Percentiles rank a stretch among this genome's conserved stretches.
These are phyloP conservation scores for Prunus mume DNA, from an alignment of 306 rosid species.

Conservation along the genomic window DNA sequence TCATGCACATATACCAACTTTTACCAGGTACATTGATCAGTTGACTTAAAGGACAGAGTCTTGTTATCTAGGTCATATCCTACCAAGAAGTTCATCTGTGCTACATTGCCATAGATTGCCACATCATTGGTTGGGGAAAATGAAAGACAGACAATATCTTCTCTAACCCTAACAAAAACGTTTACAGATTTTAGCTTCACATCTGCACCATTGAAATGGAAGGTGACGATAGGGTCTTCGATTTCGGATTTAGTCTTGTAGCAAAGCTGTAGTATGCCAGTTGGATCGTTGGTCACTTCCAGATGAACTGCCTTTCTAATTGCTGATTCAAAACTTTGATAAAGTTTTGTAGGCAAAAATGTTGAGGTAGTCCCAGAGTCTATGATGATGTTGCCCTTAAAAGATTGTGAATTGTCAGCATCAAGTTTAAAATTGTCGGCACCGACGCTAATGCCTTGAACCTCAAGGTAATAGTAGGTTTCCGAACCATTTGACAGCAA, in stretches of 20 bases:
- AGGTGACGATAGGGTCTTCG: slow-evolving; percentile 17
- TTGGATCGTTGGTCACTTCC: slow-evolving; percentile 7
- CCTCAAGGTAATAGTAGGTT: slow-evolving; percentile 15
- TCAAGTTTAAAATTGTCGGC: background rate
- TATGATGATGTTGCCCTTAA: slow-evolving; percentile 33
- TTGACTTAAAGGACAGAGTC: slow-evolving; percentile 38
- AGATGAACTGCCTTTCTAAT: background rate
- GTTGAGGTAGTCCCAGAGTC: slow-evolving; percentile 43
- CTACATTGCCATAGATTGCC: slow-evolving; percentile 44
- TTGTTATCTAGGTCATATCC: slow-evolving; percentile 41
- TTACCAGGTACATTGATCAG: slow-evolving; percentile 20
- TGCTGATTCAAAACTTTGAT: slow-evolving; percentile 17
- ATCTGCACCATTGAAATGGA: slow-evolving; percentile 44
- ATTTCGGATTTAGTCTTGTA: slow-evolving; percentile 7
- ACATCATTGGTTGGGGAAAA: background rate
- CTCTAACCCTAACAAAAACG: slow-evolving; percentile 20
- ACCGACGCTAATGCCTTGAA: slow-evolving; percentile 11
- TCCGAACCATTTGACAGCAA: background rate
- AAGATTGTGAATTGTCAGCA: background rate
- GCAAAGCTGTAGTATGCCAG: slow-evolving; percentile 5
- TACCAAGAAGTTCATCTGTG: slow-evolving; percentile 39
- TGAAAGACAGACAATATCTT: slow-evolving; percentile 39
- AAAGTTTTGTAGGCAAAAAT: slow-evolving; percentile 19
- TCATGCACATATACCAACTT: background rate
- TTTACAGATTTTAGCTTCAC: slow-evolving; percentile 24